Conservation (phyloP, 345 rosid genomes). For the Moricandia moricandioides region DNA sequence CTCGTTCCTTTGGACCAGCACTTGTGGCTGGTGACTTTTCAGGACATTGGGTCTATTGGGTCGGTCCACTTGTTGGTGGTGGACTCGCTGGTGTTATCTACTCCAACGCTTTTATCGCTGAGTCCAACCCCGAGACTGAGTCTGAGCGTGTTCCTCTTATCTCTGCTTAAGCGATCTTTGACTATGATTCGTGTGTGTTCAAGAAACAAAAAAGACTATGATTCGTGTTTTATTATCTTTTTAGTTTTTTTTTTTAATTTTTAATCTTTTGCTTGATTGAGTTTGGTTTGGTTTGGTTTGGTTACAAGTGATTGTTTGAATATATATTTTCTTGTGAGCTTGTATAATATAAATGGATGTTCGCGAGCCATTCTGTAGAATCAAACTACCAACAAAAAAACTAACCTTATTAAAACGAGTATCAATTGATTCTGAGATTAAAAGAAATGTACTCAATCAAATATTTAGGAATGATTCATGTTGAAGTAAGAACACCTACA, state of each 20-base stretch:
- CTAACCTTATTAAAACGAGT: background rate
- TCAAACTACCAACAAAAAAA: background rate
- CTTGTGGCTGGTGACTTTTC: constrained; percentile 66
- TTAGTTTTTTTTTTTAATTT: background rate
- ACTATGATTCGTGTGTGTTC: background rate
- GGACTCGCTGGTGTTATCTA: constrained; percentile 80
- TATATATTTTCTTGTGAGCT: background rate
- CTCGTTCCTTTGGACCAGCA: constrained; percentile 86
- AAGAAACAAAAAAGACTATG: no score
- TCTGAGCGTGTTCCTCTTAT: constrained; percentile 50
- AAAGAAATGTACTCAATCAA: background rate
- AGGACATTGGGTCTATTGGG: constrained; percentile 92
- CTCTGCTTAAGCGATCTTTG: constrained; percentile 3
- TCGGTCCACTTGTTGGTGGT: constrained; percentile 82
- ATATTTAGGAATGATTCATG: background rate
- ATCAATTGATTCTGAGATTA: background rate
- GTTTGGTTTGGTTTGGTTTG: constrained; percentile 11
- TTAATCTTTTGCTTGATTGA: background rate
- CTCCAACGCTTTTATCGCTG: constrained; percentile 52
- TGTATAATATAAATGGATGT: background rate
- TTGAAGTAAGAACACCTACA: background rate
- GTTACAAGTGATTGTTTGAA: constrained; percentile 4
- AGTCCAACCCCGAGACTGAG: background rate
- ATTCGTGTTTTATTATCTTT: background rate
- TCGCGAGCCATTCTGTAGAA: background rate